Conservation (phyloP, 2,329 filamentous ascomycete species). For the Fusarium sp. region DNA sequence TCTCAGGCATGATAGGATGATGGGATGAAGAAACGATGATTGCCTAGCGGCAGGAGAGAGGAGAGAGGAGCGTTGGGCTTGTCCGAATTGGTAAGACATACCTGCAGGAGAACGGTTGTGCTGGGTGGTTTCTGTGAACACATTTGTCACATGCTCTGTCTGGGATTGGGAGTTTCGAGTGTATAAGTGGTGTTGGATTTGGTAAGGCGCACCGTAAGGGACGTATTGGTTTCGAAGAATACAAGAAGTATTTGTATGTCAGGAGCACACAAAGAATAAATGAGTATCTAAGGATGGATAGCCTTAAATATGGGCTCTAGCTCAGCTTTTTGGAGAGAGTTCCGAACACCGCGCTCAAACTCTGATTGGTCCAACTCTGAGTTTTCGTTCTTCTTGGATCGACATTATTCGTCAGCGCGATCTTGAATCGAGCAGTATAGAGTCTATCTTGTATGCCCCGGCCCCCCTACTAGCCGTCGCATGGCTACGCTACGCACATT, state of each 20-base stretch:
- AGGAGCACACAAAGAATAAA: neutral
- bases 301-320: neutral
- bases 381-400: neutral
- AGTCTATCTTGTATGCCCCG: neutral
- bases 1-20: constrained; percentile 50
- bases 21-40: constrained; percentile 52
- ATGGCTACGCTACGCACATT: too few relatives aligned
- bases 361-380: neutral
- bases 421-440: neutral
- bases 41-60: constrained; percentile 16
- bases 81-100: constrained; percentile 1
- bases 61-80: neutral
- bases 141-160: constrained; percentile 8
- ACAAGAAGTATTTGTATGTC: neutral
- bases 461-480: too few relatives aligned
- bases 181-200: constrained; percentile 2
- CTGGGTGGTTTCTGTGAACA: constrained; percentile 30
- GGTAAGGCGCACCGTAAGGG: neutral
- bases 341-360: neutral
- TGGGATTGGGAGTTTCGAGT: constrained; percentile 19
- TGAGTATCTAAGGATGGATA: neutral
- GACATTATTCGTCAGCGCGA: neutral
- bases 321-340: neutral
- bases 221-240: neutral
- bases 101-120: constrained; percentile 11